Evolutionary conservation across 352 stramenopile species (phyloP), one percentile per base, ranked within the genome.

Genomic region (Hyaloperonospora arabidopsidis): DNA sequence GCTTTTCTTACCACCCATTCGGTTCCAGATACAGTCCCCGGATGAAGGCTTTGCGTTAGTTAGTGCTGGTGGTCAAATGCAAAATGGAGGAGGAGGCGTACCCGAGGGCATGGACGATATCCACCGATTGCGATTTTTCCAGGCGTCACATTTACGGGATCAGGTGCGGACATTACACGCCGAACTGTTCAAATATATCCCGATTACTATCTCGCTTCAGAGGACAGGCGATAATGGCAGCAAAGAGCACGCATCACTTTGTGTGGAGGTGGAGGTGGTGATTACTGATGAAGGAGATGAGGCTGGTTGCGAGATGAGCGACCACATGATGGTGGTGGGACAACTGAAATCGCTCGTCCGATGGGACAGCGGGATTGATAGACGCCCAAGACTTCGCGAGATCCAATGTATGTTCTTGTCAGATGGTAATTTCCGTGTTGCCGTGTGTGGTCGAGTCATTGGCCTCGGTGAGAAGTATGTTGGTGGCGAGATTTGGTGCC

Each of bases 331-430:
- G 49, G 63, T 74, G 32, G 63, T 71, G 17, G 73, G 73, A 2
- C 49, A 68, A 59, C 43, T 79, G 18, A 61, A 72, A 41, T 67
- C 40, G 17, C 59, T 50, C 6, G 10, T 84, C 5, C 17, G 36
- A 4, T 79, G 69, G 67, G 14, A 28, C 21, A 10, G 49, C 2
- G 45, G 32, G 23, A 49, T 36, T 38, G 45, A 64, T 44, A 13
- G 32, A 21, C 38, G 25, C 34, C 17, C 57, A 48, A 63, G 64
- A 47, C 13, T 49, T 23, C 61, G 72, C 50, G 60, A 78, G 48
- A 46, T 90, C 22, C 69, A 78, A 44, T 72, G 70, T 53, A 56
- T 87, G 32, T 88, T 90, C 60, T 55, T 90, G 34, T 81, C 79
- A 1, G 67, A 84, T 45, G 79, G 79, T 11, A 54, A 56, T 17